phyloP scores from a whole-genome alignment of 331 rosid species.

The Stylosanthes scabra region DNA sequence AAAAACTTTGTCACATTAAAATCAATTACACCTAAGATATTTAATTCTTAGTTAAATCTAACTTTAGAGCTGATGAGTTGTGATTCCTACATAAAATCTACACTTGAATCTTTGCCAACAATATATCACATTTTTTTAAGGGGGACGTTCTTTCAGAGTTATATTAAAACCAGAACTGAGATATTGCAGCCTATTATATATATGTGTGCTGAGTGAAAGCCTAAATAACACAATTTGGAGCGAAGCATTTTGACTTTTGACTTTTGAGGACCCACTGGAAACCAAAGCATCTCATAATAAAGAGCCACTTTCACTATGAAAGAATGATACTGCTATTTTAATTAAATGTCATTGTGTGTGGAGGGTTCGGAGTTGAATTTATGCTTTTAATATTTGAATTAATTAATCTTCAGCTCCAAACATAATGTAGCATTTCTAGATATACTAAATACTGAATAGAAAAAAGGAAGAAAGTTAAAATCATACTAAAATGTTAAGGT shows the following conservation, averaged over 20 bases:
- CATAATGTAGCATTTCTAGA: neutral
- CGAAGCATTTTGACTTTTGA: slow-evolving; percentile 8
- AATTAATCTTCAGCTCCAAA: slow-evolving; percentile 13
- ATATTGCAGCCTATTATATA: neutral
- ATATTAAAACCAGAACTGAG: slow-evolving; percentile 2
- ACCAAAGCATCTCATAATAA: slow-evolving; percentile 19
- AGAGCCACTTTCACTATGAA: slow-evolving; percentile 3
- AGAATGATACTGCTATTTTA: too few relatives aligned
- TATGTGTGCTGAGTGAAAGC: neutral
- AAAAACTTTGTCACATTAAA: too few relatives aligned
- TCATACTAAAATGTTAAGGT: neutral
- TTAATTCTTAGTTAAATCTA: neutral
- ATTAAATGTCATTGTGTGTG: neutral
- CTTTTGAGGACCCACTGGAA: neutral
- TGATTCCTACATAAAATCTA: neutral
- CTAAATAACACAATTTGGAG: slow-evolving; percentile 1
- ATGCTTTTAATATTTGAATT: slow-evolving; percentile 30
- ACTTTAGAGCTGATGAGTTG: slow-evolving; percentile 9
- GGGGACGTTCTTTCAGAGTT: slow-evolving; percentile 1
- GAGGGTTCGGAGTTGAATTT: neutral
- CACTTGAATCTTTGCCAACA: neutral
- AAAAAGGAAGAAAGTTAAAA: neutral
- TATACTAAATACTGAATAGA: neutral
- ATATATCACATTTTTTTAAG: neutral
- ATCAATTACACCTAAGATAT: too few relatives aligned